phyloP scores from a whole-genome alignment of 768 basidiomycete species.

The Leccinum imitatum region DNA sequence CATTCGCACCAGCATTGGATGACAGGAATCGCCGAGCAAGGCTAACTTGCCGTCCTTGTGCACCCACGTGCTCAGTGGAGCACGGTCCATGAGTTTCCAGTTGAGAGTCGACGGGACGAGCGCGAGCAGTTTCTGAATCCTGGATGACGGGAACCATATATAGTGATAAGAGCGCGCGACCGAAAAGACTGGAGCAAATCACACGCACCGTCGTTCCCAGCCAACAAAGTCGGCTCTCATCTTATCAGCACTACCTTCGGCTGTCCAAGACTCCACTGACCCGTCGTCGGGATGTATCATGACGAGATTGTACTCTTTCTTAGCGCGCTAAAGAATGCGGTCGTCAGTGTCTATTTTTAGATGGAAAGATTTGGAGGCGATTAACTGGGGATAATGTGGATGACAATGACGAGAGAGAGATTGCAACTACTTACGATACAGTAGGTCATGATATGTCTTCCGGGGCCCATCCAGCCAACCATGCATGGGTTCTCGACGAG shows the following conservation, averaged over 20 bases:
- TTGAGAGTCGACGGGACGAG: conserved; percentile 47
- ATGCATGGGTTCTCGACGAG: conserved; percentile 53
- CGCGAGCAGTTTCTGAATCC: conserved; percentile 45
- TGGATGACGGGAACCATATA: conserved; percentile 10
- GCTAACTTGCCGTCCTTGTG: conserved; percentile 43
- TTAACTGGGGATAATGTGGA: background rate
- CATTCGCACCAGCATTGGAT: conserved; percentile 49
- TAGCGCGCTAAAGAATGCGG: conserved; percentile 27
- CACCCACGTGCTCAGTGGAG: conserved; percentile 49
- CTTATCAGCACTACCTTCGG: conserved; percentile 41
- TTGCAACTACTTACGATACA: conserved; percentile 36
- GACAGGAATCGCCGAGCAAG: conserved; percentile 55
- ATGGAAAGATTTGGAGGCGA: background rate
- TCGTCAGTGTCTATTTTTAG: background rate
- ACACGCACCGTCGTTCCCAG: conserved; percentile 48
- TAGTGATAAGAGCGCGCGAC: background rate
- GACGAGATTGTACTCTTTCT: conserved; percentile 47
- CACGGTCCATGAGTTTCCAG: conserved; percentile 50
- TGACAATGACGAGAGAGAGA: too few relatives aligned
- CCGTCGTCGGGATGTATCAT: conserved; percentile 41
- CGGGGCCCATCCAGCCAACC: conserved; percentile 61
- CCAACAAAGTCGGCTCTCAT: conserved; percentile 47
- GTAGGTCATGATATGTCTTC: conserved; percentile 45
- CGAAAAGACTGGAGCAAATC: conserved; percentile 1
- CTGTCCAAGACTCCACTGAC: conserved; percentile 45